Base-by-base conservation (phyloP, 225 moss, liverwort and hornwort species). In the Anthoceros angustus region DNA sequence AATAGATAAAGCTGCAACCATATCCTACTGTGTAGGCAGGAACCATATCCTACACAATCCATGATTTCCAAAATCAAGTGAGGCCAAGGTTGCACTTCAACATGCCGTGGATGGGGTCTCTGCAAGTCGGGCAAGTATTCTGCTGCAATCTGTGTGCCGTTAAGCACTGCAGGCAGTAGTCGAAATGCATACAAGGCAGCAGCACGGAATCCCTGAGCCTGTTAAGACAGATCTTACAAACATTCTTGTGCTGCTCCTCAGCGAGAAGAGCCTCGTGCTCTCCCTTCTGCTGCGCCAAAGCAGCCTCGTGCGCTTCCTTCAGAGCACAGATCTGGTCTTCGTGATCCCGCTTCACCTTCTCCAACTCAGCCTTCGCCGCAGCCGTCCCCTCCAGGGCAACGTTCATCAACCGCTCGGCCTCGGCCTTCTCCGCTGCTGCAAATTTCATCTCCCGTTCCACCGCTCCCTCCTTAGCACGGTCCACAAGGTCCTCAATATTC, bases 111-210 rank as follows among this genome's bases (percentile, higher is more conserved):
- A 55, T 55, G n/a, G 55, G 14, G 55, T 23, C 55, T 55, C 55
- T 9, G 55, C 55, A 55, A 23, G n/a, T 55, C 16, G 55, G 55
- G n/a, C 55, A 55, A 0, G 55, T 20, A 15, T 20, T 55, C 5
- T 55, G 6, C 55, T 20, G 18, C n/a, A 12, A 3, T 23, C 23
- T 18, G 23, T 55, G 55, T 18, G 55, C 55, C 55, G 55, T 15
- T 12, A 55, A 55, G 55, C 55, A 55, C 23, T 20, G n/a, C 4
- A 8, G n/a, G 23, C 55, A 55, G n/a, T 55, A 55, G 14, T 55
- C 55, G n/a, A 55, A 55, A 15, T 55, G 55, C 55, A 55, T 55
- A 12, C 55, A 55, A 15, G 55, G 55, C 18, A 55, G 55, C 55
- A 55, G n/a, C 12, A 55, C 55, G 14, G 55, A 18, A 55, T 55